phyloP scores from a whole-genome alignment of 352 stramenopile genomes.

The Phytophthora citricola region DNA sequence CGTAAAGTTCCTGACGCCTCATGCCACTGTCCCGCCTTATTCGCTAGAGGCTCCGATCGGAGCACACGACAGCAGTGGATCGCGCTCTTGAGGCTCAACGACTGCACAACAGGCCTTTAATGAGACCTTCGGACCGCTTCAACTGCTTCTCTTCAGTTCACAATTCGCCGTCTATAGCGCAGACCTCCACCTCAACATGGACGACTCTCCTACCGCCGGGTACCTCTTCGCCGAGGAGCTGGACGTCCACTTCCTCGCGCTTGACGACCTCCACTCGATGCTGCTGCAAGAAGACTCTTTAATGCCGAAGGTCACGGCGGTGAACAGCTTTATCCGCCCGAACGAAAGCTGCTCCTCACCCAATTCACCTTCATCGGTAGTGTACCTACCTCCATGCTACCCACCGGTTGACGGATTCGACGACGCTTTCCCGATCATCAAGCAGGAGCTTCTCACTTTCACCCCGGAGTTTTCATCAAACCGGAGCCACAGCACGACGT shows the following conservation, averaged over 20 bases:
- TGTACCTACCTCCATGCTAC: slow-evolving; percentile 22
- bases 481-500: neutral
- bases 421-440: slow-evolving; percentile 9
- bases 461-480: slow-evolving; percentile 11
- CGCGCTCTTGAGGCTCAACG: slow-evolving; percentile 8
- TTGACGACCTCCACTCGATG: slow-evolving; percentile 33
- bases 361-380: slow-evolving; percentile 34
- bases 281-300: slow-evolving; percentile 12
- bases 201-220: slow-evolving; percentile 29
- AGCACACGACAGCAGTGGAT: neutral
- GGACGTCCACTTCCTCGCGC: slow-evolving; percentile 25
- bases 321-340: slow-evolving; percentile 1
- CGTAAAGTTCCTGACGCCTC: slow-evolving; percentile 12
- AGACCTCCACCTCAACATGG: slow-evolving; percentile 11
- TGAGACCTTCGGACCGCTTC: slow-evolving; percentile 14
- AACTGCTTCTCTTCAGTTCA: slow-evolving; percentile 20
- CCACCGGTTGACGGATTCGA: slow-evolving; percentile 1
- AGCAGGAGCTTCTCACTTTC: slow-evolving; percentile 3
- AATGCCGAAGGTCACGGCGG: neutral
- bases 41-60: neutral
- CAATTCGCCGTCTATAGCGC: slow-evolving; percentile 18
- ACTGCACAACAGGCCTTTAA: slow-evolving; percentile 6
- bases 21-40: neutral
- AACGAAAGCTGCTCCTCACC: neutral
- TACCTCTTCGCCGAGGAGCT: slow-evolving; percentile 42